Evolutionary conservation across 1,284 basidiomycete species (phyloP), one percentile per base, ranked within the genome.

Genomic region (Cerioporus squamosus): DNA sequence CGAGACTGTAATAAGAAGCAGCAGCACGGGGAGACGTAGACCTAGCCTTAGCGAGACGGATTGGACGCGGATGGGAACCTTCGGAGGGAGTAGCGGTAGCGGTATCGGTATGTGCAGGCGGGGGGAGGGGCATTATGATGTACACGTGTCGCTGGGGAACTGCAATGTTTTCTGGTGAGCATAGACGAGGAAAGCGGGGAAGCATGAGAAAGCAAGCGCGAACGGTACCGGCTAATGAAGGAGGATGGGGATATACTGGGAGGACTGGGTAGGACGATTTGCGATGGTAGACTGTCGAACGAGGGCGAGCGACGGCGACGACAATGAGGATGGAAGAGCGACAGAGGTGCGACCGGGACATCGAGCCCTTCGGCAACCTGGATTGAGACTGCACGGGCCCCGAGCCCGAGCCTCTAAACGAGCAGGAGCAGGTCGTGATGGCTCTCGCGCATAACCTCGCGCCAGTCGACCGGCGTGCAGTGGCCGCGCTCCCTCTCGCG

Each of bases 381-480:
- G 6, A 36, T 15, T 29, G 33, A 36, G 33, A 36, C 33, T 10
- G 33, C 8, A 36, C 33, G 33, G 14, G 33, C 33, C 33, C 12
- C n/a, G 42, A 23, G 20, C 22, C 43, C 5, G 20, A 23, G 22
- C 20, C 29, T 59, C 70, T 76, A 91, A 20, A 91, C 90, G 46
- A 92, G 80, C 45, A 91, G 75, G 69, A 91, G 80, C 59, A 72
- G 57, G 60, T 74, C 72, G 53, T 61, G 61, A 40, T 80, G 72
- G 23, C 73, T 71, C 36, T 79, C 70, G 44, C 72, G 75, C 73
- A 91, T 79, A 10, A 79, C 75, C 50, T 79, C 72, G 44, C 87
- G 78, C 90, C 90, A 92, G 62, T 78, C 77, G 42, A 90, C 84
- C 8, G 80, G 72, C 53, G 69, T 70, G 23, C 66, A 63, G 56